A percentile compares a stretch with the other conserved stretches of the same genome.
phyloP scores from a whole-genome alignment of 768 basidiomycete species.

The Phylloporus scabripes region DNA sequence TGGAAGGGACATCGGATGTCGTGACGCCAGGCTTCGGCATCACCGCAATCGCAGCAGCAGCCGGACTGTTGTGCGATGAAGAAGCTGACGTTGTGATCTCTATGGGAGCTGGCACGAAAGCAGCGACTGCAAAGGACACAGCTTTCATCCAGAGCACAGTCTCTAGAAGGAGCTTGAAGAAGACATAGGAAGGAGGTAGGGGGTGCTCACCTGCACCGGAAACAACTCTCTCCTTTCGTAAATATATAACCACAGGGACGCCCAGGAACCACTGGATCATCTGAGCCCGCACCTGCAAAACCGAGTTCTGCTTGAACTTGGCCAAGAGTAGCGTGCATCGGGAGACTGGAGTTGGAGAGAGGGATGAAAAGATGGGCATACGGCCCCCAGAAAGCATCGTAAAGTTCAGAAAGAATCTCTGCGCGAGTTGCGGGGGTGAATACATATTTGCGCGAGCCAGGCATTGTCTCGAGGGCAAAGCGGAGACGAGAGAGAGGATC shows the following conservation, averaged over 20 bases:
- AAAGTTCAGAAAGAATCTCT: slow-evolving; percentile 77
- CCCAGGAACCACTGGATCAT: slow-evolving; percentile 58
- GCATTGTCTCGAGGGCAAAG: slow-evolving; percentile 76
- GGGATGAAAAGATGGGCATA: slow-evolving; percentile 71
- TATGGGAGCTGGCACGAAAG: slow-evolving; percentile 84
- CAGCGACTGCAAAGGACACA: slow-evolving; percentile 88
- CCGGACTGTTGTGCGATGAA: slow-evolving; percentile 89
- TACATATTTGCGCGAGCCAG: slow-evolving; percentile 69
- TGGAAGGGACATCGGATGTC: slow-evolving; percentile 70
- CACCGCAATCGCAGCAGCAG: slow-evolving; percentile 94
- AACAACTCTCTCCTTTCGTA: slow-evolving; percentile 87
- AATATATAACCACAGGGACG: slow-evolving; percentile 81
- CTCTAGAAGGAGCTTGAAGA: slow-evolving; percentile 41
- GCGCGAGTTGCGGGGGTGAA: slow-evolving; percentile 71
- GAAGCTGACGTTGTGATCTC: slow-evolving; percentile 87
- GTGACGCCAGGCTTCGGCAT: slow-evolving; percentile 78
- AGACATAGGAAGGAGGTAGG: background rate
- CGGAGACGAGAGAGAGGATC: slow-evolving; percentile 70
- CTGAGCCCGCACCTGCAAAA: slow-evolving; percentile 54
- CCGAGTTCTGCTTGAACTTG: slow-evolving; percentile 60
- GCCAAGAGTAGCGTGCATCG: slow-evolving; percentile 58
- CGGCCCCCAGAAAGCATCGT: slow-evolving; percentile 76
- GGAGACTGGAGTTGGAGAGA: slow-evolving; percentile 54
- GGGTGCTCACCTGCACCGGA: slow-evolving; percentile 80
- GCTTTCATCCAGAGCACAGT: slow-evolving; percentile 85